Conservation (phyloP, 179 eudicot species). For the Pouteria campechiana region DNA sequence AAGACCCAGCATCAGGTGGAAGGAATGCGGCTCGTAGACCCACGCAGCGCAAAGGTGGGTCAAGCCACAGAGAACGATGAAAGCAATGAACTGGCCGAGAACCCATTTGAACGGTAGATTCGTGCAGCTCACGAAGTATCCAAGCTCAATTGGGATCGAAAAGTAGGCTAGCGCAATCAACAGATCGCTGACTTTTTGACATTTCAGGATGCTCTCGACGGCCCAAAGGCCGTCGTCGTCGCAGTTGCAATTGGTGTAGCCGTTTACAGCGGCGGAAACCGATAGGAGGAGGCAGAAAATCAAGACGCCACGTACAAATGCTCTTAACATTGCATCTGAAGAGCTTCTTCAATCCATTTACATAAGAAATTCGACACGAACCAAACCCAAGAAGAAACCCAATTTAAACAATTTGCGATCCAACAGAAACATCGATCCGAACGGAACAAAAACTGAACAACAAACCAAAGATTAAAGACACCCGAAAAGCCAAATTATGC, state of each 20-base stretch:
- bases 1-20: conserved; percentile 59
- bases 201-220: conserved; percentile 47
- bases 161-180: conserved; percentile 86
- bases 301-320: conserved; percentile 22
- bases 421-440: too few species aligned
- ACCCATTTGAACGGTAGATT: conserved; percentile 93
- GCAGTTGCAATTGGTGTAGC: conserved; percentile 48
- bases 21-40: conserved; percentile 75
- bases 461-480: too few species aligned
- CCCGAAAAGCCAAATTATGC: too few species aligned
- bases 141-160: conserved; percentile 78
- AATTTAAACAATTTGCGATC: too few species aligned
- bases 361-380: too few species aligned
- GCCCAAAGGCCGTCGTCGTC: conserved; percentile 80
- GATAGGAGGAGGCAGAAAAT: conserved; percentile 25
- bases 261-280: conserved; percentile 27
- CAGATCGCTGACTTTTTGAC: conserved; percentile 76
- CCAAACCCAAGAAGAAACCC: too few species aligned
- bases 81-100: conserved; percentile 67
- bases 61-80: conserved; percentile 93
- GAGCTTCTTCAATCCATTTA: conserved; percentile 9
- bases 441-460: too few species aligned
- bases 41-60: conserved; percentile 84
- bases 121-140: conserved; percentile 78
- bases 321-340: conserved; percentile 36